These are phyloP conservation scores for Xylaria castorea DNA, from an alignment of 495 filamentous ascomycete species.

Conservation along the genomic window DNA sequence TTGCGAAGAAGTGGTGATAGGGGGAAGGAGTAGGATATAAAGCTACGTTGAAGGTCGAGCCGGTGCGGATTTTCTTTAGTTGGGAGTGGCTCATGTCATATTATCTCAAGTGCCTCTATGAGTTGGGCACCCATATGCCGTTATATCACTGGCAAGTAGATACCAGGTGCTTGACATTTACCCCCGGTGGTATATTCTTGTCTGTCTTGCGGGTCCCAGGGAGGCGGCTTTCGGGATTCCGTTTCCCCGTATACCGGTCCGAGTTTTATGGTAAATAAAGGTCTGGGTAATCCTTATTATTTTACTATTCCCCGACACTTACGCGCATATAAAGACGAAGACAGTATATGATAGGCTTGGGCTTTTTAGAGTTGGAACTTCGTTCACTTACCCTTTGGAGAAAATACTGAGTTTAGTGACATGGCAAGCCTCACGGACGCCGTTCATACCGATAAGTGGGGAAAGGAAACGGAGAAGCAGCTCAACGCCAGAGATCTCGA, in stretches of 20 bases:
- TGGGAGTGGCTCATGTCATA: neutral
- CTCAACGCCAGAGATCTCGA: neutral
- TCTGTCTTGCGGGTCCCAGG: neutral
- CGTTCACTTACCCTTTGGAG: neutral
- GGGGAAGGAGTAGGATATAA: too few relatives aligned
- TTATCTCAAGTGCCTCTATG: neutral
- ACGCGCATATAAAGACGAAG: neutral
- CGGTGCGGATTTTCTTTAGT: neutral
- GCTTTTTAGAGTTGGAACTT: neutral
- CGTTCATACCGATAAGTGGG: slow-evolving; percentile 11
- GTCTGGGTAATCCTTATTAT: neutral
- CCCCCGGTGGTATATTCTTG: neutral
- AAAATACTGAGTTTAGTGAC: neutral
- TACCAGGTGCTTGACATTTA: neutral
- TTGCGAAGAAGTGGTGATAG: neutral
- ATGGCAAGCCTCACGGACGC: slow-evolving; percentile 7
- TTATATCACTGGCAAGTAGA: neutral
- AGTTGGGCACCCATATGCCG: neutral
- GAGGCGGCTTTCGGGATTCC: slow-evolving; percentile 1
- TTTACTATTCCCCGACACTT: neutral
- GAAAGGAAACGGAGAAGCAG: slow-evolving; percentile 15
- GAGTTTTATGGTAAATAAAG: neutral
- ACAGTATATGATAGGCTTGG: neutral
- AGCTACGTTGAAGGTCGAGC: too few relatives aligned
- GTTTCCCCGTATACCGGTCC: neutral